Base-by-base conservation (phyloP, 2,329 filamentous ascomycete genomes). In the Arachnopeziza araneosa region DNA sequence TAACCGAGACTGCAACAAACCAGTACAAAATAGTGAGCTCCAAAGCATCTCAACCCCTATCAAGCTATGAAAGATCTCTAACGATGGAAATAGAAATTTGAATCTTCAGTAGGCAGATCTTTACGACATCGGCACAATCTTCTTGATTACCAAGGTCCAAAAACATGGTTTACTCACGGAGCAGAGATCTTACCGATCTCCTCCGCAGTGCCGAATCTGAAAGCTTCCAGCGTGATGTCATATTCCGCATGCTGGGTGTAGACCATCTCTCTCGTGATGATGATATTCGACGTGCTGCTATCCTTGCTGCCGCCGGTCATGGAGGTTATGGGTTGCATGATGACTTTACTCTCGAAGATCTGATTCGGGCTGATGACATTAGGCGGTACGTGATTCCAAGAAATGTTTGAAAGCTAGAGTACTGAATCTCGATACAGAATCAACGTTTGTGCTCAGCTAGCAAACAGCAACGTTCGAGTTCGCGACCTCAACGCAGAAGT, bases 371-470 rank as follows among this genome's bases (percentile, higher is more conserved):
- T 19, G 36, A 44, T 44, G 36, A 44, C 12, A 44, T 44, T 44
- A 14, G 36, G 17, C 36, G 36, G 36, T 44, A 44, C 12, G 36
- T 44, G 17, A 5, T 44, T 19, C 17, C 17, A 19, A 7, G 12
- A 19, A 17, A 30, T 8, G 36, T 44, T 44, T 44, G 4, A 19
- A 44, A 4, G 36, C 12, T 12, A 19, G 53, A 52, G 9, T 26
- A 7, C 19, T 8, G 17, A 19, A 14, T 44, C 17, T 14, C 17
- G 17, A 30, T 21, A 24, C 50, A 68, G 67, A 24, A 58, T 61
- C 24, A 68, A 69, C 24, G 30, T 67, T 14, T 49, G 55, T 9
- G 66, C 57, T 21, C 66, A 68, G 57, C 51, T 68, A 10, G 63
- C 66, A 19, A 69, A 69, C 26, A 57, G 50, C 30, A 44, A 55